Base-by-base conservation (phyloP, 140 eudicot genomes). In the Cichorium intybus region DNA sequence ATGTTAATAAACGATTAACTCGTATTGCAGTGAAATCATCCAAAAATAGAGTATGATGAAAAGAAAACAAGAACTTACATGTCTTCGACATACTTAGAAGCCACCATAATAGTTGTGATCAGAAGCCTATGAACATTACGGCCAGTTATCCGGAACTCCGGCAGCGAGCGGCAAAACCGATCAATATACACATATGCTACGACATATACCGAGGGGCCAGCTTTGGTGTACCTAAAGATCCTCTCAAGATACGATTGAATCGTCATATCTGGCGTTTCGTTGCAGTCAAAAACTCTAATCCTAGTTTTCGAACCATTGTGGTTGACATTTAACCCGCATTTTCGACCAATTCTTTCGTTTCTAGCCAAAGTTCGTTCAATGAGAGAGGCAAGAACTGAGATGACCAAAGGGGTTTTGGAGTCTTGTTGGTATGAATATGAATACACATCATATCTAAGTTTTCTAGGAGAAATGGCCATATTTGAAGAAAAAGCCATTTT, bases 21-120 rank as follows among this genome's bases (percentile, higher is more conserved):
- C n/a, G n/a, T n/a, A n/a, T n/a, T n/a, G n/a, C n/a, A n/a, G n/a
- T n/a, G n/a, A n/a, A n/a, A n/a, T n/a, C n/a, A n/a, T n/a, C n/a
- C n/a, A 54, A 5, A 5, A 53, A 35, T 58, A 7, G 4, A 31
- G 56, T 35, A 54, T 22, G n/a, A 68, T 15, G 2, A 20, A 8
- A 26, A 4, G 11, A 31, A 50, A 21, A 43, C 9, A 47, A 56
- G 39, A 75, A 87, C 96, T 87, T 72, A 91, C 97, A 80, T 87
- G 83, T 91, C 97, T 78, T 91, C 97, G 10, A 87, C 97, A 75
- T 87, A 91, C 71, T 91, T 91, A 17, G 97, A 91, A 20, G 97
- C 95, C 62, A 91, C 96, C 95, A 91, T 84, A 66, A 91, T 84
- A 5, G 97, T 91, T 3, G 97, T 91, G 57, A 91, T 85, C 39